A percentile compares a stretch with the other conserved stretches of the same genome.
These are phyloP conservation scores for Detonula confervacea DNA, from an alignment of 352 stramenopile genomes.

Conservation along the genomic window DNA sequence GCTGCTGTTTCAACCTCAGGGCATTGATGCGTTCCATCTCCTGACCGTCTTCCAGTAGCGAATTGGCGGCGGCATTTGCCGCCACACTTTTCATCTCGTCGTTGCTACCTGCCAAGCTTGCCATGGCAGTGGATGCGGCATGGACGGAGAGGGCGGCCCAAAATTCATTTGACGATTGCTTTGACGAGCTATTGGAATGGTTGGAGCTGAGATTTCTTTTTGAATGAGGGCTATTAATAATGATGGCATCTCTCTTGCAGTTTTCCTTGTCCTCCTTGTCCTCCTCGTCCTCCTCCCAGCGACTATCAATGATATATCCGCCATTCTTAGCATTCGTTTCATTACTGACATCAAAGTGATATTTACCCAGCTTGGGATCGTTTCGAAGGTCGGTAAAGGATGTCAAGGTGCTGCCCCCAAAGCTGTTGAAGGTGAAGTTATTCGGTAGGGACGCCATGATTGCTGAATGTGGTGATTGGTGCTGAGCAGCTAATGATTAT, in stretches of 20 bases:
- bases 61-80: conserved; percentile 5
- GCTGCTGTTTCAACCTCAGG: neutral
- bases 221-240: too few relatives aligned
- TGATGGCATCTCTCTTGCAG: neutral
- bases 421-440: neutral
- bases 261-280: neutral
- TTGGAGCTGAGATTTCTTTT: too few relatives aligned
- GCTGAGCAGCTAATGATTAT: too few relatives aligned
- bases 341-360: neutral
- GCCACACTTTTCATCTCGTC: neutral
- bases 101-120: neutral
- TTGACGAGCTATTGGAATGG: neutral
- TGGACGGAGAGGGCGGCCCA: conserved; percentile 30
- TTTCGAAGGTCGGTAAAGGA: neutral
- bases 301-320: neutral
- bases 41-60: conserved; percentile 14
- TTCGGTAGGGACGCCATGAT: neutral
- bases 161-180: neutral
- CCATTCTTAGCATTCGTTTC: neutral
- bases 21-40: conserved; percentile 18
- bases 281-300: neutral
- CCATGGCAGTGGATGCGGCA: conserved; percentile 16
- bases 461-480: too few relatives aligned
- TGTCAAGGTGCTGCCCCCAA: neutral
- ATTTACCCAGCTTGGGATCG: neutral